Evolutionary conservation across 305 asterid genomes (phyloP), one percentile per base, ranked within the genome.

Genomic region (Fraxinus dipetala): DNA sequence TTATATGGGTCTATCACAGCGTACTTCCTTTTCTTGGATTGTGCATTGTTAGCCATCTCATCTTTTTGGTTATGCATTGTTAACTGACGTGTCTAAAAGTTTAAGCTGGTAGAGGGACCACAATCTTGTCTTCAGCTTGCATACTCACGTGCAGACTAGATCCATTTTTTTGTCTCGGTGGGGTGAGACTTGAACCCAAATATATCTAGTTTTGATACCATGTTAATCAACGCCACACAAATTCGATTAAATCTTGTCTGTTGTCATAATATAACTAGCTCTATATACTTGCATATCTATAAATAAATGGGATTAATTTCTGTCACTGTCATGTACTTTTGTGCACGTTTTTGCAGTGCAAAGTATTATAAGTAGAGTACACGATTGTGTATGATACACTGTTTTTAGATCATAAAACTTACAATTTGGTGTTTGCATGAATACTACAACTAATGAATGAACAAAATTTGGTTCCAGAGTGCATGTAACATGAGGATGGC

Each of bases 401-500:
- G 43, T 28, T 28, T 31, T 70, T 11, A 26, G 43, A 70, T 77
- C 30, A 31, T n/a, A 30, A 51, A 69, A 72, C 16, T 80, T 75
- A 26, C 78, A 63, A 69, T 81, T 26, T 75, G 56, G 20, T 67
- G 40, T 78, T 75, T 72, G 76, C 22, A 31, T 13, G 81, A 43
- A 31, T 76, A 24, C 22, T 79, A 77, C 63, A 78, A 56, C 84
- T 86, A 72, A 87, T 83, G 31, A 78, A 77, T 82, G 34, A 61
- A 61, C n/a, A 18, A n/a, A 78, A n/a, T 80, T 79, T 69, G 28
- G 78, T 43, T 72, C 76, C 77, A 96, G 99, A 91, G 98, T 88
- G 99, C 98, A 76, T 96, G 98, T 87, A 90, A 89, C 89, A 84
- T 96, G 95, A 87, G 99, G 88, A 88, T 81, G 89, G 96, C 97